Percentiles rank a stretch among this genome's conserved stretches.
These are phyloP conservation scores for Boletus barrowsii DNA, from an alignment of 768 basidiomycete genomes.

Conservation along the genomic window DNA sequence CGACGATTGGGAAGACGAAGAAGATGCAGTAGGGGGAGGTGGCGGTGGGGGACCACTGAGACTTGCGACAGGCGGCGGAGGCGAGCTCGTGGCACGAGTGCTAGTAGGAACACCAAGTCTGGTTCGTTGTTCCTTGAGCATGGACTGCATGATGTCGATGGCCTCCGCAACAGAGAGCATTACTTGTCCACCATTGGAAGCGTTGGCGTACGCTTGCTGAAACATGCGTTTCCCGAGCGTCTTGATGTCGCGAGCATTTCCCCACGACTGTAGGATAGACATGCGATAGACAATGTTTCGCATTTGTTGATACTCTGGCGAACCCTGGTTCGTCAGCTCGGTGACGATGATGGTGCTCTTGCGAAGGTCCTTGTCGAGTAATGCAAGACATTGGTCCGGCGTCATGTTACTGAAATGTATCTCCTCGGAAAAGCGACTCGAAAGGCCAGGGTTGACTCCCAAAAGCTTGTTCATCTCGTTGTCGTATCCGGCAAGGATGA, in stretches of 20 bases:
- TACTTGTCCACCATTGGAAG: slow-evolving; percentile 1
- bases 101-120: slow-evolving; percentile 25
- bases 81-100: slow-evolving; percentile 1
- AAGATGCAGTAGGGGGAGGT: slow-evolving; percentile 17
- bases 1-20: slow-evolving; percentile 19
- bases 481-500: slow-evolving; percentile 71
- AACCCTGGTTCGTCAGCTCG: slow-evolving; percentile 24
- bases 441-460: slow-evolving; percentile 56
- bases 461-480: slow-evolving; percentile 62
- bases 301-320: slow-evolving; percentile 8
- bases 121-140: slow-evolving; percentile 19
- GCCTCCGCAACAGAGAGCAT: slow-evolving; percentile 1
- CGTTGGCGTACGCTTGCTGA: slow-evolving; percentile 13
- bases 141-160: slow-evolving; percentile 9
- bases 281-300: slow-evolving; percentile 34
- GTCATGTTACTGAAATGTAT: slow-evolving; percentile 53
- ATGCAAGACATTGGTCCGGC: slow-evolving; percentile 45
- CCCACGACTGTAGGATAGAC: slow-evolving; percentile 54
- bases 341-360: slow-evolving; percentile 40
- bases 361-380: slow-evolving; percentile 47
- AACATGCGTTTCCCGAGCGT: slow-evolving; percentile 37
- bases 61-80: slow-evolving; percentile 17
- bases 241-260: slow-evolving; percentile 65
- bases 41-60: slow-evolving; percentile 21
- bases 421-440: slow-evolving; percentile 66